Conservation (phyloP, 129 eudicot species). For the Rutidosis leptorrhynchoides region DNA sequence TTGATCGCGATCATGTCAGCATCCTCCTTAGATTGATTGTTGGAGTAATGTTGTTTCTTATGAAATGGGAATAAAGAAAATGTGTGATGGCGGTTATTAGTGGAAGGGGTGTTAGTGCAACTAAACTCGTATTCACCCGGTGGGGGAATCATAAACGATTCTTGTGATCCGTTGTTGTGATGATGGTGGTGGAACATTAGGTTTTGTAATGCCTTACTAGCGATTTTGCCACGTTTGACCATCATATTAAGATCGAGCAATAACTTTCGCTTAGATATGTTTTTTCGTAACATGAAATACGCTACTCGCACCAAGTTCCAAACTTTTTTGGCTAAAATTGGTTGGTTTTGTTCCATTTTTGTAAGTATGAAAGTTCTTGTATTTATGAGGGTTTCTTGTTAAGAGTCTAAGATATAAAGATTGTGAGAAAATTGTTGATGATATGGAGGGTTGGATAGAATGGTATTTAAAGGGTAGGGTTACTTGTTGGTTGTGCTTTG, state of each 20-base stretch:
- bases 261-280: conserved; percentile 48
- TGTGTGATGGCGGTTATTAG: conserved; percentile 7
- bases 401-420: conserved; percentile 6
- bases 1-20: conserved; percentile 21
- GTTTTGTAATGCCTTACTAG: conserved; percentile 53
- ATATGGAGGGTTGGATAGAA: not conserved
- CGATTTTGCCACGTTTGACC: conserved; percentile 59
- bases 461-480: conserved; percentile 21
- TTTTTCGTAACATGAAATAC: conserved; percentile 49
- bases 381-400: not conserved
- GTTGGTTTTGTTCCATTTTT: conserved; percentile 57
- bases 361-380: conserved; percentile 3
- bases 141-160: conserved; percentile 10
- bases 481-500: conserved; percentile 20
- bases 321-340: conserved; percentile 43
- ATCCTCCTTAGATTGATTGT: conserved; percentile 10
- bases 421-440: conserved; percentile 15
- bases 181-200: conserved; percentile 58
- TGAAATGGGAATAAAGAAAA: conserved; percentile 20
- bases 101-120: conserved; percentile 37
- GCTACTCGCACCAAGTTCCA: conserved; percentile 47
- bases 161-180: conserved; percentile 28
- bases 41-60: conserved; percentile 21
- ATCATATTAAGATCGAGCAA: conserved; percentile 51
- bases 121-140: conserved; percentile 32